phyloP scores from a whole-genome alignment of 495 filamentous ascomycete genomes.

The Penicillium diatomitis region DNA sequence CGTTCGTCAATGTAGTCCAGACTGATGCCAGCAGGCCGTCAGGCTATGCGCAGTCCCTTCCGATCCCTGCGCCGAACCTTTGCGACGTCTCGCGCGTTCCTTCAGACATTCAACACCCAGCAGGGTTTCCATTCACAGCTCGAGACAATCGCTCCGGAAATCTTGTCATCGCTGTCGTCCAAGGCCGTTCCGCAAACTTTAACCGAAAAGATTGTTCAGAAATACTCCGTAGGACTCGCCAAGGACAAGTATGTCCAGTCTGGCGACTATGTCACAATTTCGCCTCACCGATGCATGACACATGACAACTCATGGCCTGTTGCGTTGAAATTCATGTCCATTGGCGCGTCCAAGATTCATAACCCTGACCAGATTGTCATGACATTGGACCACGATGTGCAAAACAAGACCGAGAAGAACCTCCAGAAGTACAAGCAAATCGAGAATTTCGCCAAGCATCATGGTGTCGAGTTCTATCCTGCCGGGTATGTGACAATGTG shows the following conservation, averaged over 20 bases:
- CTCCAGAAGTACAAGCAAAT: constrained; percentile 79
- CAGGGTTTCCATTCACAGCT: constrained; percentile 45
- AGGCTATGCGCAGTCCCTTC: constrained; percentile 15
- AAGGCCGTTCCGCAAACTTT: constrained; percentile 54
- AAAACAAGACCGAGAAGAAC: constrained; percentile 77
- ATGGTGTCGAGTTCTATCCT: constrained; percentile 77
- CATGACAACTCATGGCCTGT: constrained; percentile 94
- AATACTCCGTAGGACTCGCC: constrained; percentile 61
- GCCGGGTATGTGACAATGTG: constrained; percentile 33
- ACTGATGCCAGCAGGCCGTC: constrained; percentile 22
- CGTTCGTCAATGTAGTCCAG: constrained; percentile 17
- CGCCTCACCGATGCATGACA: constrained; percentile 72
- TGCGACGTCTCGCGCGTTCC: constrained; percentile 28
- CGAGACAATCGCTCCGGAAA: constrained; percentile 29
- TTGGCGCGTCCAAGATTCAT: constrained; percentile 71
- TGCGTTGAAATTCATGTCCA: constrained; percentile 75
- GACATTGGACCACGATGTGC: constrained; percentile 90
- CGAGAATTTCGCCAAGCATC: constrained; percentile 72
- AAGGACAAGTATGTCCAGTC: constrained; percentile 60
- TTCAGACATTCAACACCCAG: constrained; percentile 13
- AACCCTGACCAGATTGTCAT: constrained; percentile 72
- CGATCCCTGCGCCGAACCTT: constrained; percentile 26
- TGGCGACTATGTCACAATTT: constrained; percentile 78
- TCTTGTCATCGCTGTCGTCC: constrained; percentile 33
- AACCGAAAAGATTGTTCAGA: constrained; percentile 88